Evolutionary conservation across 495 filamentous ascomycete species (phyloP).

Genomic region (Corynascus novoguineensis): DNA sequence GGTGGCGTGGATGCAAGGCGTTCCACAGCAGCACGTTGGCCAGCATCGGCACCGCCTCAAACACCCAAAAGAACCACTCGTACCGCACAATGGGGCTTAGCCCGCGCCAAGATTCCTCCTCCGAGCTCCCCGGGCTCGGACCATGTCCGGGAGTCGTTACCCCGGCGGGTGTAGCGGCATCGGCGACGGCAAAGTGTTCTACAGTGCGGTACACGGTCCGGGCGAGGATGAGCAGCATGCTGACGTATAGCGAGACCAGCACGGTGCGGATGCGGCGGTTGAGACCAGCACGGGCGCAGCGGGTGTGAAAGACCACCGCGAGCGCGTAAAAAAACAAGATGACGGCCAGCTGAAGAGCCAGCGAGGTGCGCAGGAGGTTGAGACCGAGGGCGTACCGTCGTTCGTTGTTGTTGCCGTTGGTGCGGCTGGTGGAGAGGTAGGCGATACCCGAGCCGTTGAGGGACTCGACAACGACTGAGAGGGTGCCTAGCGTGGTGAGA

Average conservation of each 20-base stretch:
- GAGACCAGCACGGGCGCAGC: constrained; percentile 49
- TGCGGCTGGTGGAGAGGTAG: constrained; percentile 46
- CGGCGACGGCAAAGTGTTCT: constrained; percentile 51
- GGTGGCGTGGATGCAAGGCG: constrained; percentile 55
- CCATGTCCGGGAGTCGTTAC: too few relatives aligned
- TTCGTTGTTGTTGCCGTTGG: constrained; percentile 33
- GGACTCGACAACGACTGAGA: constrained; percentile 58
- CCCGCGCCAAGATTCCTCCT: not conserved
- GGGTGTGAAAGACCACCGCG: constrained; percentile 53
- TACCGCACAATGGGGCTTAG: constrained; percentile 53
- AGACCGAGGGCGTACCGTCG: constrained; percentile 51
- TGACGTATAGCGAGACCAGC: constrained; percentile 56
- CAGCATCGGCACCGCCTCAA: constrained; percentile 62
- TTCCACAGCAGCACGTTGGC: constrained; percentile 57
- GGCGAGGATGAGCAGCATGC: constrained; percentile 53
- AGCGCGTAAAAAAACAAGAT: constrained; percentile 56
- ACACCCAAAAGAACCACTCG: constrained; percentile 71
- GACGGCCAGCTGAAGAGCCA: constrained; percentile 62
- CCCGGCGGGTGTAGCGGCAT: too few relatives aligned
- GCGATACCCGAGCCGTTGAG: constrained; percentile 64
- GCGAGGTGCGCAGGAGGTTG: constrained; percentile 55
- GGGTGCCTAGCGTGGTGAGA: constrained; percentile 61
- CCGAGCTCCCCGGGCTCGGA: too few relatives aligned
- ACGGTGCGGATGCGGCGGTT: constrained; percentile 52
- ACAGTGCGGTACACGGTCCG: constrained; percentile 64